Base-by-base conservation (phyloP, 306 rosid genomes). In the Casuarina equisetifolia region DNA sequence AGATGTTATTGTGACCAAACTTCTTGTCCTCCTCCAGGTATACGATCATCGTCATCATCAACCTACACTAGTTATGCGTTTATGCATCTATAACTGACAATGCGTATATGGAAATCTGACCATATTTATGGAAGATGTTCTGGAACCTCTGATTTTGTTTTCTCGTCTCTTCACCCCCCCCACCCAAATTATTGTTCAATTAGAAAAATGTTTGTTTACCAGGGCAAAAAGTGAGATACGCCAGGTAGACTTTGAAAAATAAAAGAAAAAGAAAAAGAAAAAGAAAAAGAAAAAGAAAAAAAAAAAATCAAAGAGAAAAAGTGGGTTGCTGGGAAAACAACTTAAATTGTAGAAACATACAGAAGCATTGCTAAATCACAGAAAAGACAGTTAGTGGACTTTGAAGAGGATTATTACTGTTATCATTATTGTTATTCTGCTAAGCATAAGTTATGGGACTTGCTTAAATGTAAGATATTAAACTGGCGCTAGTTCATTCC, bases 1-100 rank as follows among this genome's bases (percentile, higher is more conserved):
- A 76, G 92, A 90, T 78, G 95, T 90, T 73, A 81, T 90, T 20
- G 95, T 90, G 81, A 85, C 87, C 87, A 90, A 90, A 77, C 89
- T 88, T 78, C 88, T 90, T 62, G 87, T 88, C 44, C 91, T 90
- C 72, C 80, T 90, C 38, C 96, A 88, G 96, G 96, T 90, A 88
- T 73, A 49, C 80, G 63, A 50, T 79, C 74, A 43, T 67, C 36
- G 71, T 58, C 10, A 15, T 61, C 39, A 57, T 46, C 53, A 57
- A 58, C 46, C 69, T 59, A 36, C n/a, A 15, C 15, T 12, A 17
- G 15, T n/a, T 42, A 48, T 51, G 11, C 25, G 16, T 0, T 39
- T 4, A 20, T 10, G 3, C 61, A 35, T 48, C 45, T 25, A 16
- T 48, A 3, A 53, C 57, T 69, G 59, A 62, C 35, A 55, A 55